Conservation (phyloP, 129 eudicot genomes). For the Tanacetum coccineum region DNA sequence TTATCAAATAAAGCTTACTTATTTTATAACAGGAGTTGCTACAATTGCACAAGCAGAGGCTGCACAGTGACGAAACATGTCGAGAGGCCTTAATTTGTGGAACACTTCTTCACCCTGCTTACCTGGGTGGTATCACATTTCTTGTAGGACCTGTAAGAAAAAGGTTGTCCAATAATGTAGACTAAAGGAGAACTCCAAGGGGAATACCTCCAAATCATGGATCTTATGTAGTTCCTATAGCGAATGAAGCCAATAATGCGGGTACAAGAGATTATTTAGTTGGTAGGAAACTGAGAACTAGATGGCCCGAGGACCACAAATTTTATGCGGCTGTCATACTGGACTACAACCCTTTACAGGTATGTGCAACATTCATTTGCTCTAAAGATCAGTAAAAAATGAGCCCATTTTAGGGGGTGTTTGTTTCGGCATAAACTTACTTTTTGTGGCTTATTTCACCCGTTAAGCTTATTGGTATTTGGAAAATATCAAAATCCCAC, state of each 20-base stretch:
- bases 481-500: too few relatives aligned
- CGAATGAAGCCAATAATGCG: conserved; percentile 45
- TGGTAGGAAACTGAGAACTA: conserved; percentile 84
- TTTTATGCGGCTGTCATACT: conserved; percentile 85
- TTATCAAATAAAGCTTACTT: too few relatives aligned
- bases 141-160: too few relatives aligned
- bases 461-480: too few relatives aligned
- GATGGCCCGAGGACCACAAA: conserved; percentile 92
- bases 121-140: too few relatives aligned
- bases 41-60: conserved; percentile 53
- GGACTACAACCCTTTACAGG: conserved; percentile 75
- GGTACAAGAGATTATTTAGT: conserved; percentile 52
- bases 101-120: too few relatives aligned
- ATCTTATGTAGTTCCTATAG: conserved; percentile 32
- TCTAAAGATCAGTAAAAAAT: too few relatives aligned
- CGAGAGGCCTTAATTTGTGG: conserved; percentile 53
- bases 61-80: conserved; percentile 64
- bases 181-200: conserved; percentile 37
- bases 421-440: too few relatives aligned
- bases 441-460: too few relatives aligned
- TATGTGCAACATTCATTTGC: conserved; percentile 27
- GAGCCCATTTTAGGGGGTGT: too few relatives aligned
- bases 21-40: conserved; percentile 46
- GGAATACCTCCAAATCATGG: conserved; percentile 48
- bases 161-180: too few relatives aligned